These are phyloP conservation scores for Rhodotorula sp. DNA, from an alignment of 1,284 basidiomycete species.

Conservation along the genomic window DNA sequence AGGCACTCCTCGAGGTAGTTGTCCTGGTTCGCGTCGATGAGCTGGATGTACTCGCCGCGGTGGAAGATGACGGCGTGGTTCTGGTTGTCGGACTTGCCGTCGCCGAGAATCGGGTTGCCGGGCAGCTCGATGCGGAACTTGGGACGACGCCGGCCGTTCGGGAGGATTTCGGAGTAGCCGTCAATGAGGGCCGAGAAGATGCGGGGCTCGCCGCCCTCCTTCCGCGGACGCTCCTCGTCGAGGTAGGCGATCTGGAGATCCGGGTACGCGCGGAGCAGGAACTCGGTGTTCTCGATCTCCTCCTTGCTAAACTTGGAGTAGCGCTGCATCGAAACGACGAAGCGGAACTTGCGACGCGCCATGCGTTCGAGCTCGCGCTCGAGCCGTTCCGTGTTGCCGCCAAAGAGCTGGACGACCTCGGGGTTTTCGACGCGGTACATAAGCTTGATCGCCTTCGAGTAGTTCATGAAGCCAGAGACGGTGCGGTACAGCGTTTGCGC, in stretches of 20 bases:
- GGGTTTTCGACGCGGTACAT: slow-evolving; percentile 99
- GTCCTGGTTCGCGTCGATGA: slow-evolving; percentile 99
- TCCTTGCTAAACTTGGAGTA: slow-evolving; percentile 99
- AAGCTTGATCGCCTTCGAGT: slow-evolving; percentile 99
- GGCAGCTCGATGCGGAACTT: slow-evolving; percentile 99
- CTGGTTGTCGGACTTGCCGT: slow-evolving; percentile 99
- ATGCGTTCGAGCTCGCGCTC: slow-evolving; percentile 97
- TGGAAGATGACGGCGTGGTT: slow-evolving; percentile 99
- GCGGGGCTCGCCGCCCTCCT: slow-evolving; percentile 91
- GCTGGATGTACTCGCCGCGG: slow-evolving; percentile 96
- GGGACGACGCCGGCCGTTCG: slow-evolving; percentile 82
- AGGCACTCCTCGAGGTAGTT: slow-evolving; percentile 99
- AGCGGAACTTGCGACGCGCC: slow-evolving; percentile 98
- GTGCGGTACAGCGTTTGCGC: slow-evolving; percentile 98
- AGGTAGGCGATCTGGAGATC: slow-evolving; percentile 98
- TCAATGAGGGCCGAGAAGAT: slow-evolving; percentile 96
- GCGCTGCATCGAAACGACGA: slow-evolving; percentile 98
- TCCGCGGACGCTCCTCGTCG: slow-evolving; percentile 86
- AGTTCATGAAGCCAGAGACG: slow-evolving; percentile 99
- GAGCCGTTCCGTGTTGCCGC: slow-evolving; percentile 94
- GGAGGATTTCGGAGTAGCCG: slow-evolving; percentile 92
- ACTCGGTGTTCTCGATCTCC: slow-evolving; percentile 98
- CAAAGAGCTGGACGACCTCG: slow-evolving; percentile 93
- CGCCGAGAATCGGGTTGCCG: slow-evolving; percentile 97
- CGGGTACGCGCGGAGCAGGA: slow-evolving; percentile 95